Conservation (phyloP, 2,329 filamentous ascomycete species). For the Claviceps sp. region DNA sequence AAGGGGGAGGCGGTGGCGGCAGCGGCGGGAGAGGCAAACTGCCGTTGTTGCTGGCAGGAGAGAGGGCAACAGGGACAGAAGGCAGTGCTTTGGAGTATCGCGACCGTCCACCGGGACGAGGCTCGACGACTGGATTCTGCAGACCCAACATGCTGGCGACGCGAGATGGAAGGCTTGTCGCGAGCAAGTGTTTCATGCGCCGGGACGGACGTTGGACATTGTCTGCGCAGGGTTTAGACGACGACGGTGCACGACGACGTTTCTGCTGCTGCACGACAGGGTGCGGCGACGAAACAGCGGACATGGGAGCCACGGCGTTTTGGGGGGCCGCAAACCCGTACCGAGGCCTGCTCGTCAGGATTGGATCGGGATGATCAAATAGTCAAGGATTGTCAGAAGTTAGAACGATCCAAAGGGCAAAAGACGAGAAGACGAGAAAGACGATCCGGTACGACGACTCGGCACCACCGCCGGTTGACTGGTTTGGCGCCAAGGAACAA, state of each 20-base stretch:
- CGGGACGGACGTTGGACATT: neutral
- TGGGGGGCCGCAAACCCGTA: neutral
- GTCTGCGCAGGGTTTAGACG: neutral
- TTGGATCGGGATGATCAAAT: too few relatives aligned
- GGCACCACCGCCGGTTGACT: too few relatives aligned
- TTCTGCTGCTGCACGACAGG: neutral
- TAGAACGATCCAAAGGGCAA: too few relatives aligned
- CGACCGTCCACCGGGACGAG: constrained; percentile 27
- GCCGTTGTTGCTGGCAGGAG: constrained; percentile 12
- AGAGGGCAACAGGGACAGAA: constrained; percentile 25
- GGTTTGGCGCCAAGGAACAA: too few relatives aligned
- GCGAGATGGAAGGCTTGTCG: neutral
- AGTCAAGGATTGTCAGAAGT: too few relatives aligned
- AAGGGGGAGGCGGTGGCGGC: constrained; percentile 8
- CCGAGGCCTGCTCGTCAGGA: too few relatives aligned
- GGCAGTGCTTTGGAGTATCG: constrained; percentile 47
- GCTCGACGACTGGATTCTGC: neutral
- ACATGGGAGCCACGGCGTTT: constrained; percentile 23
- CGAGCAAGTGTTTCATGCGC: neutral
- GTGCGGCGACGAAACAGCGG: constrained; percentile 1
- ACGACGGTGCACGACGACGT: too few relatives aligned
- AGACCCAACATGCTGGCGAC: constrained; percentile 3
- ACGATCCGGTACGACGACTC: too few relatives aligned
- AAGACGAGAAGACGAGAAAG: too few relatives aligned
- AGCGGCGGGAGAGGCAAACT: constrained; percentile 11